Percentiles rank a stretch among this genome's conserved stretches.
Conservation (phyloP, 192 early-diverging fungal genomes). For the Pecoramyces ruminantium region DNA sequence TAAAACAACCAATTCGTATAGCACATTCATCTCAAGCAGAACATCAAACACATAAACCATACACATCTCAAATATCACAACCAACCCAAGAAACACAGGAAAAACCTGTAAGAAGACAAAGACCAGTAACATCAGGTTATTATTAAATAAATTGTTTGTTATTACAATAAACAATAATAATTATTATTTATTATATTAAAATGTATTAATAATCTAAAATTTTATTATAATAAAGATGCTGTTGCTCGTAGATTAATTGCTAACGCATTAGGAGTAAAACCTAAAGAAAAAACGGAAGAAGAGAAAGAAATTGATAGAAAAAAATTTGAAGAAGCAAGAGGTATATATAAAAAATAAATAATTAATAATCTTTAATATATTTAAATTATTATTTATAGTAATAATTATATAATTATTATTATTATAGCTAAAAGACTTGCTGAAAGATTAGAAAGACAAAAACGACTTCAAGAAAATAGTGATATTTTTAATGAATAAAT, state of each 20-base stretch:
- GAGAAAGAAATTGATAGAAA: background rate
- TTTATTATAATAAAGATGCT: background rate
- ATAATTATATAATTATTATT: too few species aligned
- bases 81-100: background rate
- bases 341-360: too few species aligned
- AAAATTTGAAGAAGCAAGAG: background rate
- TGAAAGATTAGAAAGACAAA: background rate
- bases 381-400: too few species aligned
- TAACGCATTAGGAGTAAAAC: background rate
- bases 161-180: too few species aligned
- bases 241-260: background rate
- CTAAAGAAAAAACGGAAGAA: background rate
- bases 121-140: background rate
- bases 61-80: background rate
- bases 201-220: too few species aligned
- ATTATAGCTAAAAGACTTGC: background rate
- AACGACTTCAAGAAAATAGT: background rate
- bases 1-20: too few species aligned
- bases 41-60: background rate
- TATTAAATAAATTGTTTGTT: too few species aligned
- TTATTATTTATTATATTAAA: too few species aligned
- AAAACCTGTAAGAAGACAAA: background rate
- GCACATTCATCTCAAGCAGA: background rate
- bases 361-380: too few species aligned
- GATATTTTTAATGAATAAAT: background rate